Evolutionary conservation across 2,329 filamentous ascomycete species (phyloP), one percentile per base, ranked within the genome.

Genomic region (Didymosphaeria variabile): DNA sequence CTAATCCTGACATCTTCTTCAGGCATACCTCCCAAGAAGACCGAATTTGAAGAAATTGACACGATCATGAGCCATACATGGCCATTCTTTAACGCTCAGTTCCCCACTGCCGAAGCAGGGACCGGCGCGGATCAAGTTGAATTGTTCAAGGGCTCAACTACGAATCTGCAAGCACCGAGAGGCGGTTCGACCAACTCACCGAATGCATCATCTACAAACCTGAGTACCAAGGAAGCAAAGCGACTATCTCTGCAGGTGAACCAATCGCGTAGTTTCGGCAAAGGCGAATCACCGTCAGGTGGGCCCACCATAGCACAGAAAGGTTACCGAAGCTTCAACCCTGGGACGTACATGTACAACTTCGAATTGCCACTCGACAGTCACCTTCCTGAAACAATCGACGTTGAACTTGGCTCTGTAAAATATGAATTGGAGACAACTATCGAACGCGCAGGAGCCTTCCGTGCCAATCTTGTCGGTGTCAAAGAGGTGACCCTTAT

Each of bases 61-160:
- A 92, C 89, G 3, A 85, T 98, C 61, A 90, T 96, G 79, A 94
- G 91, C 44, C 94, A 97, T 72, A 94, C 89, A 19, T 89, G 93
- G 79, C 94, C 91, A 0, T 98, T 98, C 75, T 99, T 97, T 83
- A 96, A 97, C 72, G 90, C 91, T 51, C 85, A 88, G 65, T 87
- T 88, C 64, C 80, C 84, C 63, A 81, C 82, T 62, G 86, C 87
- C 5, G 85, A 90, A 68, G 82, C 82, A 58, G 84, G 86, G 32
- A 87, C 88, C 49, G 87, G 88, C 19, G 88, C 88, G 26, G 87
- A 90, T 74, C 84, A 84, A 60, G 86, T 88, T 31, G 85, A 88
- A 38, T 77, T 89, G 23, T 81, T 84, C 62, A 85, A 84, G 63
- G 42, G 40, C 8, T 78, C 77, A 36, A 69, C 78, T 1, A 50